Evolutionary conservation across 495 filamentous ascomycete genomes (phyloP).

Genomic region (Daldinia decipiens): DNA sequence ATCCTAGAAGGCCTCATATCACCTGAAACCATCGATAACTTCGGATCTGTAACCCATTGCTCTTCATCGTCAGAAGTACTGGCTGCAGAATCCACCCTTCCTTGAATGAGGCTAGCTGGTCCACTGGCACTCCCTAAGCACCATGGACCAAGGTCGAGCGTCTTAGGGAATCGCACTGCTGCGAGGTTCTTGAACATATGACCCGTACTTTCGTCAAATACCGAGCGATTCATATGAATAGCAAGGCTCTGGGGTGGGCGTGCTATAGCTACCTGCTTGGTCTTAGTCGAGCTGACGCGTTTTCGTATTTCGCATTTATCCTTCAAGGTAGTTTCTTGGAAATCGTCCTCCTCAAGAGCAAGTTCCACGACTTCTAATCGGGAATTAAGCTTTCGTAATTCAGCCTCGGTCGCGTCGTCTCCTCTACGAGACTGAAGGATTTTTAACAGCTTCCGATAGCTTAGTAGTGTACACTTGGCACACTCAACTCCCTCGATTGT

Average conservation of each 20-base stretch:
- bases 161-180: slow-evolving; percentile 75
- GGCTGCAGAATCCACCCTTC: slow-evolving; percentile 25
- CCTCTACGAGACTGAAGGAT: slow-evolving; percentile 49
- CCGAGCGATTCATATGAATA: slow-evolving; percentile 89
- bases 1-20: slow-evolving; percentile 51
- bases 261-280: slow-evolving; percentile 86
- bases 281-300: slow-evolving; percentile 78
- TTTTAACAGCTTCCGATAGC: slow-evolving; percentile 50
- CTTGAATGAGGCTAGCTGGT: slow-evolving; percentile 22
- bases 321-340: slow-evolving; percentile 76
- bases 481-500: slow-evolving; percentile 89
- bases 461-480: slow-evolving; percentile 84
- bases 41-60: slow-evolving; percentile 73
- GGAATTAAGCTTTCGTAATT: slow-evolving; percentile 47
- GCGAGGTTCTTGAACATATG: slow-evolving; percentile 84
- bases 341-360: slow-evolving; percentile 81
- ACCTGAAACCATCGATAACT: slow-evolving; percentile 72
- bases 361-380: slow-evolving; percentile 70
- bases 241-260: slow-evolving; percentile 80
- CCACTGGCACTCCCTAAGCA: slow-evolving; percentile 68
- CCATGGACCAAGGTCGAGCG: slow-evolving; percentile 80
- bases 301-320: slow-evolving; percentile 80
- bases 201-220: slow-evolving; percentile 85
- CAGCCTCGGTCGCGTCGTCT: slow-evolving; percentile 30
- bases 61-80: slow-evolving; percentile 57